Evolutionary conservation across 345 rosid species (phyloP).

Genomic region (Eucalyptus marginata): DNA sequence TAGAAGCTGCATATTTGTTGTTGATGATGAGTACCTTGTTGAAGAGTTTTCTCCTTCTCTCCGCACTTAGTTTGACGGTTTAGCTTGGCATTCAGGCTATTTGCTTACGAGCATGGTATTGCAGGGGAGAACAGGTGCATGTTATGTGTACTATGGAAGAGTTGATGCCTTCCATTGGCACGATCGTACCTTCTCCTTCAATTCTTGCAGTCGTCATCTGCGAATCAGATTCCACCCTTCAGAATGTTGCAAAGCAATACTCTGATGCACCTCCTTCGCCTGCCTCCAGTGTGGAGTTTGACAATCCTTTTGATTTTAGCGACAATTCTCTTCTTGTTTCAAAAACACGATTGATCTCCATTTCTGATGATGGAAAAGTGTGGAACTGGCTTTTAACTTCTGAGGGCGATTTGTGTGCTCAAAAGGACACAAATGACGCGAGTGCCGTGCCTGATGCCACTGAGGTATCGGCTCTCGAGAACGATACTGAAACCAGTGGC

Average conservation of each 20-base stretch:
- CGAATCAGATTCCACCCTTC: slow-evolving; percentile 72
- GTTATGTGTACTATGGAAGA: slow-evolving; percentile 77
- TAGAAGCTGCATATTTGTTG: neutral
- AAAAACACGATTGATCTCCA: slow-evolving; percentile 63
- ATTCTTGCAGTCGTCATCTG: slow-evolving; percentile 51
- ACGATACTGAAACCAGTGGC: neutral
- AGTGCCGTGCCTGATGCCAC: slow-evolving; percentile 5
- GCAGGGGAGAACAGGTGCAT: slow-evolving; percentile 89
- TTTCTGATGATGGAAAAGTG: slow-evolving; percentile 91
- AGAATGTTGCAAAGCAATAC: slow-evolving; percentile 59
- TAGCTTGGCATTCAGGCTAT: neutral
- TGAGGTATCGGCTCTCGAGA: slow-evolving; percentile 11
- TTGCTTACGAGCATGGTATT: slow-evolving; percentile 11
- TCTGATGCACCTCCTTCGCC: slow-evolving; percentile 37
- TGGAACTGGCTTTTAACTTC: slow-evolving; percentile 92
- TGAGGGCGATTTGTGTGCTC: slow-evolving; percentile 53
- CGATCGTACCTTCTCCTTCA: slow-evolving; percentile 69
- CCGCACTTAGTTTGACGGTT: neutral
- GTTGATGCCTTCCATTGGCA: slow-evolving; percentile 80
- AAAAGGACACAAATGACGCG: slow-evolving; percentile 15
- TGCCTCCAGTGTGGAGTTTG: slow-evolving; percentile 42
- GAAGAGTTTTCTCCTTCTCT: neutral
- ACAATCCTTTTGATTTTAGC: slow-evolving; percentile 79
- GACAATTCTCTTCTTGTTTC: slow-evolving; percentile 62
- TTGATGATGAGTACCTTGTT: neutral